Base-by-base conservation (phyloP, 2,329 filamentous ascomycete genomes). In the Cytospora leucostoma region DNA sequence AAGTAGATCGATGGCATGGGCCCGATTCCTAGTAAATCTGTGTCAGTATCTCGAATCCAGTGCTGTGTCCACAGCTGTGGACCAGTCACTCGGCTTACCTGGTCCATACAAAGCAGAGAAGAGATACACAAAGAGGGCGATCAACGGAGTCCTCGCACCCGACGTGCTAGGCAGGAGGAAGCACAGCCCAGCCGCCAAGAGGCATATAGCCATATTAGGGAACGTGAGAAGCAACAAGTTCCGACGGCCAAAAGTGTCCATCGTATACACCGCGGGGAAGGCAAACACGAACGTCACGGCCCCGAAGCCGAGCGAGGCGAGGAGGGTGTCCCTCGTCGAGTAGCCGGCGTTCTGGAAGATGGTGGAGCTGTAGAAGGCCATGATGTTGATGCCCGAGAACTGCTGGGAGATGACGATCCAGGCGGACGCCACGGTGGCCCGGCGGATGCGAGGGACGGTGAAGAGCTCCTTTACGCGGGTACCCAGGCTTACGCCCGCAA, bases 351-450 rank as follows among this genome's bases (percentile, higher is more conserved):
- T 69, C 4, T 72, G 70, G 67, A 84, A 83, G 57, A 83, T 80
- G 0, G 78, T 82, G 0, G 77, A 78, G 3, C 75, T 79, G 67
- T 84, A 84, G 63, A 83, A 83, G 2, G 80, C 76, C 37, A 63
- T 59, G 35, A 59, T 49, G 55, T 63, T 63, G 38, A 63, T 55
- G 35, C 61, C 61, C 17, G 47, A 58, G 34, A 63, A 52, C 27
- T 63, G 61, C 74, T 90, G 88, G 0, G 86, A 86, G 69, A 90
- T 87, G 91, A 96, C 95, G 68, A 94, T 90, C 1, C 86, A 85
- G 67, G 88, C 90, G 0, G 91, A 89, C 5, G 91, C 91, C 40
- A 90, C 80, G 2, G 88, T 93, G 4, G 92, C 92, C 51, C 88
- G 83, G 15, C 88, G 84, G 11, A 90, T 79, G 55, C 89, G 84